Evolutionary conservation across 441 rosid genomes (phyloP).

Genomic region (Eutrema salsugineum): DNA sequence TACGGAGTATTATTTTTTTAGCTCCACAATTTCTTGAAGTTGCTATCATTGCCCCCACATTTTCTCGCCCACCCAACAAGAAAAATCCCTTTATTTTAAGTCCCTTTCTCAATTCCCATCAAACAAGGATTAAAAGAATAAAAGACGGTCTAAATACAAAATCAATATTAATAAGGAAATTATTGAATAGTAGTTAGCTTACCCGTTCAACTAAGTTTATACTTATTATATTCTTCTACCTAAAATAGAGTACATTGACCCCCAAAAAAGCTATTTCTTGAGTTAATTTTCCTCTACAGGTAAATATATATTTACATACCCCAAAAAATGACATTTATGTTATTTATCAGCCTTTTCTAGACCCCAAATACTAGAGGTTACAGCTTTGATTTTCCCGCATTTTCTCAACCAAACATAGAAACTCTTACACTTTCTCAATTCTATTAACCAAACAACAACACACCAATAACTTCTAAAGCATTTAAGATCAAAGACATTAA

Average conservation of each 20-base stretch:
- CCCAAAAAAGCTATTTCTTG: neutral
- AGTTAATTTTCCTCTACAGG: constrained; percentile 14
- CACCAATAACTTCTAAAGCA: constrained; percentile 13
- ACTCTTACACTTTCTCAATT: neutral
- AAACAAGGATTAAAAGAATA: constrained; percentile 13
- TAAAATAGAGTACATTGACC: neutral
- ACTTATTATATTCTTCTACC: neutral
- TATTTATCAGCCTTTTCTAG: neutral
- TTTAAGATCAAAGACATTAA: constrained; percentile 1
- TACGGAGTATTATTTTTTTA: neutral
- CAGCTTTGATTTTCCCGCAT: constrained; percentile 1
- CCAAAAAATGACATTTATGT: neutral
- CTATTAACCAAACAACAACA: constrained; percentile 11
- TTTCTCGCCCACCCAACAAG: constrained; percentile 30
- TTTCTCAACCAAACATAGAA: neutral
- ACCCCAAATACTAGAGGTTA: neutral
- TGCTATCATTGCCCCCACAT: constrained; percentile 24
- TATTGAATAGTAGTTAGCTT: constrained; percentile 6
- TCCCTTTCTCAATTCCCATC: constrained; percentile 20
- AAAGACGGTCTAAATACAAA: neutral
- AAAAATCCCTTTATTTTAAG: neutral
- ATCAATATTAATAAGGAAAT: neutral
- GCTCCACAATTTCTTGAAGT: constrained; percentile 20
- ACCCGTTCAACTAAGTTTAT: constrained; percentile 17
- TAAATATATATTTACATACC: neutral